Evolutionary conservation across 305 asterid genomes (phyloP).

Genomic region (Ajuga reptans): DNA sequence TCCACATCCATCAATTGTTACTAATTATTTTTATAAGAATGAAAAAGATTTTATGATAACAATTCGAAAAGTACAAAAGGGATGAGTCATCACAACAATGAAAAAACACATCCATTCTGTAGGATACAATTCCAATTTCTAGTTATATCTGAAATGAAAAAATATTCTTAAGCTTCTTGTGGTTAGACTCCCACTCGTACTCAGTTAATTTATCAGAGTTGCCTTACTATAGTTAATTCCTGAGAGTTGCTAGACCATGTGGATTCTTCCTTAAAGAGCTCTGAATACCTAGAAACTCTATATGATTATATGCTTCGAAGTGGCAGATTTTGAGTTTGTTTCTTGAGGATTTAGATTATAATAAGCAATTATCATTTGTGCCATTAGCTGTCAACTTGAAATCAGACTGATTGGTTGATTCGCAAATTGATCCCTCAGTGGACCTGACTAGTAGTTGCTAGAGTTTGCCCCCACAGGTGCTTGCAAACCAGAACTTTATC

Average conservation of each 20-base stretch:
- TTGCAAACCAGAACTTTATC: slow-evolving; percentile 1
- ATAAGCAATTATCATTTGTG: background rate
- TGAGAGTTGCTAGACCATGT: slow-evolving; percentile 12
- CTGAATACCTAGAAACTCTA: background rate
- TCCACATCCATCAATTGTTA: too few relatives aligned
- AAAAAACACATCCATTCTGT: too few relatives aligned
- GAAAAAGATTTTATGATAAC: too few relatives aligned
- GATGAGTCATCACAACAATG: too few relatives aligned
- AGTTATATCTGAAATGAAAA: background rate
- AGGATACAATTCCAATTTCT: background rate
- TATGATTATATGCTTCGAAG: background rate
- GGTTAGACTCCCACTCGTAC: background rate
- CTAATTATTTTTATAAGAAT: too few relatives aligned
- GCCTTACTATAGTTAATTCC: background rate
- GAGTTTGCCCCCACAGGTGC: background rate
- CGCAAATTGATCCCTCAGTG: background rate
- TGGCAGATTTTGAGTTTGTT: background rate
- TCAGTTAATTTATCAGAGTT: background rate
- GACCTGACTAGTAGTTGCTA: slow-evolving; percentile 7
- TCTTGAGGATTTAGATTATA: background rate
- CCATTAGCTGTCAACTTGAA: background rate
- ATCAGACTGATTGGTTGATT: background rate
- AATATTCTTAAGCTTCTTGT: too few relatives aligned
- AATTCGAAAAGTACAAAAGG: too few relatives aligned
- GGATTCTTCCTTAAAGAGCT: background rate